phyloP scores from a whole-genome alignment of 164 flowering plant species.

The Aristolochia contorta region DNA sequence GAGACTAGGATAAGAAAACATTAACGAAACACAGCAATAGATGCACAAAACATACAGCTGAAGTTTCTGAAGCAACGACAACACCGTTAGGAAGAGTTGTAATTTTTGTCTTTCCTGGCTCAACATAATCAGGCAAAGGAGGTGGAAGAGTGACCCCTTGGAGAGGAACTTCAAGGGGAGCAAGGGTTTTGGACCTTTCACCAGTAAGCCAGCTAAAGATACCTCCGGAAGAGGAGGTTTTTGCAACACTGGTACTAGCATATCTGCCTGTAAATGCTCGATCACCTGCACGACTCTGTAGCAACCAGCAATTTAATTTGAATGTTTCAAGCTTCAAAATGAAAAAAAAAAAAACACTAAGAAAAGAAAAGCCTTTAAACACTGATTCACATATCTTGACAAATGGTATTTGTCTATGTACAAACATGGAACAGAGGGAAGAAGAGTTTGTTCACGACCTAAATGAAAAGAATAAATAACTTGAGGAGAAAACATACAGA shows the following conservation, averaged over 20 bases:
- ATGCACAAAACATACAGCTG: constrained; percentile 34
- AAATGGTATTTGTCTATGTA: too few relatives aligned
- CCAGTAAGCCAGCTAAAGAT: constrained; percentile 76
- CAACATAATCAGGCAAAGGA: constrained; percentile 68
- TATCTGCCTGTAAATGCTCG: constrained; percentile 25
- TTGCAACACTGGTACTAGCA: constrained; percentile 44
- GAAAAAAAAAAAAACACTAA: not conserved
- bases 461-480: too few relatives aligned
- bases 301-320: not conserved
- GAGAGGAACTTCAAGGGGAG: constrained; percentile 65
- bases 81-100: constrained; percentile 82
- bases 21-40: not conserved
- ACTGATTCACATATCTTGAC: not conserved
- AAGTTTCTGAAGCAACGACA: constrained; percentile 76
- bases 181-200: constrained; percentile 29
- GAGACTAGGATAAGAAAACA: too few relatives aligned
- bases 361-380: not conserved
- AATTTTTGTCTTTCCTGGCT: constrained; percentile 65
- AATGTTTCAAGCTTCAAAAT: not conserved
- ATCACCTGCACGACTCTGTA: constrained; percentile 28
- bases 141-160: constrained; percentile 52
- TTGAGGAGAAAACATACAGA: too few relatives aligned
- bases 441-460: too few relatives aligned
- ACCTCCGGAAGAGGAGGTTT: constrained; percentile 44
- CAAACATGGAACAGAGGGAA: too few relatives aligned